phyloP scores from a whole-genome alignment of 495 filamentous ascomycete species.

The Penicillium manginii region DNA sequence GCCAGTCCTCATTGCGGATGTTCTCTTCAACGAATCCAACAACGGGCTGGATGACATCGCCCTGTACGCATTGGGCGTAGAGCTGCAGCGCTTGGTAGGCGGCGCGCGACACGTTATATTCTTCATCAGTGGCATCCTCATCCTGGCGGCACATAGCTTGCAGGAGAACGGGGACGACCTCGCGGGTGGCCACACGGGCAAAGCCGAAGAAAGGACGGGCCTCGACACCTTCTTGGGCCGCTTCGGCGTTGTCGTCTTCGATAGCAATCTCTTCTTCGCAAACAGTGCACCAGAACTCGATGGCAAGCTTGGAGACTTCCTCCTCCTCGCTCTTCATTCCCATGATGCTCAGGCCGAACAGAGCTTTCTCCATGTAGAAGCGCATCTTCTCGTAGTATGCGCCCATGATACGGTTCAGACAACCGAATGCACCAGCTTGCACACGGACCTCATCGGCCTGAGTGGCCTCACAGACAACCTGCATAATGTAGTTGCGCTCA shows the following conservation, averaged over 20 bases:
- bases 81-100: constrained; percentile 96
- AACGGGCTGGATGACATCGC: constrained; percentile 78
- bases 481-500: constrained; percentile 99
- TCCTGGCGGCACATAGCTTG: constrained; percentile 92
- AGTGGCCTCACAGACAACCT: constrained; percentile 98
- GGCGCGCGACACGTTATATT: constrained; percentile 94
- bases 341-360: constrained; percentile 97
- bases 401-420: constrained; percentile 96
- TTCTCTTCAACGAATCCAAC: constrained; percentile 89
- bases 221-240: constrained; percentile 72
- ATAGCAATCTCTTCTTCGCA: constrained; percentile 98
- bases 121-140: constrained; percentile 93
- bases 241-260: constrained; percentile 91
- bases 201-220: constrained; percentile 92
- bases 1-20: constrained; percentile 89
- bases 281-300: constrained; percentile 99
- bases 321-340: constrained; percentile 98
- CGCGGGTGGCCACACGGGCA: constrained; percentile 80
- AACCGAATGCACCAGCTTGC: constrained; percentile 94
- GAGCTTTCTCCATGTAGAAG: constrained; percentile 99
- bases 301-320: constrained; percentile 95
- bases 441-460: constrained; percentile 87
- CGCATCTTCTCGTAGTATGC: constrained; percentile 99
- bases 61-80: constrained; percentile 87
- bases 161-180: constrained; percentile 91